phyloP scores from a whole-genome alignment of 1,284 basidiomycete species.

The Pseudozyma sp. region DNA sequence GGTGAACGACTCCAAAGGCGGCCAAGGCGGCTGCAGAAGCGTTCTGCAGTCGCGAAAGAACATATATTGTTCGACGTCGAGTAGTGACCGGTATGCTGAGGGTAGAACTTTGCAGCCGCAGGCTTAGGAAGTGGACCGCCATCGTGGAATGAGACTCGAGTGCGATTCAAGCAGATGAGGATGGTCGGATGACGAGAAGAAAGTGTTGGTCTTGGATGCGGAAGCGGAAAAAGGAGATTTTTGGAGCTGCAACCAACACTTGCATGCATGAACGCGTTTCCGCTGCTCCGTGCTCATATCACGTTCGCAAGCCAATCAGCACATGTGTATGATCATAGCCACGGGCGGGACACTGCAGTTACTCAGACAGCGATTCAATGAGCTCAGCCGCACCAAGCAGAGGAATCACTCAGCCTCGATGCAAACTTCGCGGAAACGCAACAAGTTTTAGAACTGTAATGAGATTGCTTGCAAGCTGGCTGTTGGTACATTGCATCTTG shows the following conservation, averaged over 20 bases:
- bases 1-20: constrained; percentile 34
- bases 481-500: constrained; percentile 35
- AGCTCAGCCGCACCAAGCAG: too few relatives aligned
- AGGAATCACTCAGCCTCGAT: too few relatives aligned
- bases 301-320: neutral
- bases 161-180: neutral
- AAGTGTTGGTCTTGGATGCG: neutral
- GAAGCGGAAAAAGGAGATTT: neutral
- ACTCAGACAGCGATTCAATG: too few relatives aligned
- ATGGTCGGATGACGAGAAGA: neutral
- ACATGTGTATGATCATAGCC: too few relatives aligned
- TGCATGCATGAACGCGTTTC: constrained; percentile 1
- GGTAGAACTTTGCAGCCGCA: constrained; percentile 10
- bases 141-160: neutral
- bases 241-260: neutral
- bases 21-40: constrained; percentile 20
- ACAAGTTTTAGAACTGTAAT: neutral
- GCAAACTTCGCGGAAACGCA: too few relatives aligned
- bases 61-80: constrained; percentile 10
- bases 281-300: neutral
- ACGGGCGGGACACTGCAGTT: too few relatives aligned
- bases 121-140: constrained; percentile 23
- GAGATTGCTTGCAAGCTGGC: constrained; percentile 7
- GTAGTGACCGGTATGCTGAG: neutral
- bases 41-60: constrained; percentile 20